A percentile compares a stretch with the other conserved stretches of the same genome.
These are phyloP conservation scores for Westerdykella aurantiaca DNA, from an alignment of 2,329 filamentous ascomycete genomes.

Conservation along the genomic window DNA sequence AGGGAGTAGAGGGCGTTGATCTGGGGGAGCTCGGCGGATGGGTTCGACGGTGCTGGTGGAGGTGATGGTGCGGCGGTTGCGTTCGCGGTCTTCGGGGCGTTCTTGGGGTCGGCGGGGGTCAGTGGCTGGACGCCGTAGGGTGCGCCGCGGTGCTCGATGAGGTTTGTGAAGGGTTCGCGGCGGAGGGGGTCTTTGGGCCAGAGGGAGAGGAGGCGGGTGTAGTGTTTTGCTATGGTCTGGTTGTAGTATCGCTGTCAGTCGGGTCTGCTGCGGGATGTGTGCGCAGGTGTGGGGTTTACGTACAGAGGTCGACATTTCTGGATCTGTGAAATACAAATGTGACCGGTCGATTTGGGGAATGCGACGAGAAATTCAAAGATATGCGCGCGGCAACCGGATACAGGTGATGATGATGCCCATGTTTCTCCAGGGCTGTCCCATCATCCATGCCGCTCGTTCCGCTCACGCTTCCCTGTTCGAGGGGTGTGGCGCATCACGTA, in stretches of 20 bases:
- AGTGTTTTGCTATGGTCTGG: slow-evolving; percentile 41
- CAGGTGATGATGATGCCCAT: too few relatives aligned
- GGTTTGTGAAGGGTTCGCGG: slow-evolving; percentile 41
- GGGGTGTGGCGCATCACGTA: slow-evolving; percentile 6
- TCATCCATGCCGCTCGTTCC: neutral
- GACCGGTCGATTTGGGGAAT: neutral
- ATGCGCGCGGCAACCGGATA: neutral
- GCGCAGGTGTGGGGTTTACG: neutral
- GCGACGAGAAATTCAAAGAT: too few relatives aligned
- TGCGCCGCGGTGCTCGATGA: slow-evolving; percentile 39
- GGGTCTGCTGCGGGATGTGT: neutral
- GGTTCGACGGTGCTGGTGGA: slow-evolving; percentile 11
- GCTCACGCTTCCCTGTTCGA: neutral
- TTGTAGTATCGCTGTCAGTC: neutral
- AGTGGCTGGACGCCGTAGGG: slow-evolving; percentile 25
- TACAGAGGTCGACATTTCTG: slow-evolving; percentile 11
- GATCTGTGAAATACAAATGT: slow-evolving; percentile 1
- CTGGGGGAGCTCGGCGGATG: slow-evolving; percentile 39
- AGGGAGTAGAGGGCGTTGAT: slow-evolving; percentile 56
- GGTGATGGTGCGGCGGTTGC: neutral
- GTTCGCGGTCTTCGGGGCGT: neutral
- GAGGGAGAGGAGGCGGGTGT: slow-evolving; percentile 44
- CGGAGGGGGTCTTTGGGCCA: slow-evolving; percentile 49
- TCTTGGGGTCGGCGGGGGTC: slow-evolving; percentile 3
- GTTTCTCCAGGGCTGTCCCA: neutral